Evolutionary conservation across 352 stramenopile genomes (phyloP).

Genomic region (Pythium utonaiense): DNA sequence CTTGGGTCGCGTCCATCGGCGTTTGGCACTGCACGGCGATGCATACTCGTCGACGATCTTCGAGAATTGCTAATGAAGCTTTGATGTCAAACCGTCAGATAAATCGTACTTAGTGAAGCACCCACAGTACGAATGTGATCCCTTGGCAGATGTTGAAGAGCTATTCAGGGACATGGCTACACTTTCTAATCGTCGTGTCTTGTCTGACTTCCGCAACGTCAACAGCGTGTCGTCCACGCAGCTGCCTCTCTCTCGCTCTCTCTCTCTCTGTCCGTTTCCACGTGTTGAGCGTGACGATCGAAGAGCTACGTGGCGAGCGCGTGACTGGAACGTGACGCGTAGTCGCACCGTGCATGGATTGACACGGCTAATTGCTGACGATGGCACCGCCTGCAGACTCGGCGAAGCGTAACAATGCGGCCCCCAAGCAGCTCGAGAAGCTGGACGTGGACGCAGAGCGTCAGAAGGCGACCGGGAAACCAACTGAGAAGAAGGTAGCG

Average conservation of each 20-base stretch:
- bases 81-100: conserved; percentile 9
- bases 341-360: background rate
- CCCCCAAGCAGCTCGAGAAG: conserved; percentile 19
- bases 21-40: conserved; percentile 24
- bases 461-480: conserved; percentile 6
- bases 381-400: conserved; percentile 7
- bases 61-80: background rate
- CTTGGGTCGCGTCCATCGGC: conserved; percentile 1
- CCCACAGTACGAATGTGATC: too few species aligned
- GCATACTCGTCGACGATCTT: conserved; percentile 14
- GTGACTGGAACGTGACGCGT: too few species aligned
- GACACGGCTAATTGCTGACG: too few species aligned
- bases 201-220: background rate
- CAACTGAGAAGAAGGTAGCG: conserved; percentile 2
- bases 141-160: too few species aligned
- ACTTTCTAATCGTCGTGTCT: background rate
- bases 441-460: conserved; percentile 22
- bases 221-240: background rate
- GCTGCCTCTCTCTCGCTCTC: background rate
- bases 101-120: conserved; percentile 3
- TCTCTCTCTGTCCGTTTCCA: too few species aligned
- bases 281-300: too few species aligned
- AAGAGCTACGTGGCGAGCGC: too few species aligned
- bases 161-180: background rate
- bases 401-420: conserved; percentile 11